Conservation (phyloP, 257 asterid species). For the Nicotiana sylvestris region DNA sequence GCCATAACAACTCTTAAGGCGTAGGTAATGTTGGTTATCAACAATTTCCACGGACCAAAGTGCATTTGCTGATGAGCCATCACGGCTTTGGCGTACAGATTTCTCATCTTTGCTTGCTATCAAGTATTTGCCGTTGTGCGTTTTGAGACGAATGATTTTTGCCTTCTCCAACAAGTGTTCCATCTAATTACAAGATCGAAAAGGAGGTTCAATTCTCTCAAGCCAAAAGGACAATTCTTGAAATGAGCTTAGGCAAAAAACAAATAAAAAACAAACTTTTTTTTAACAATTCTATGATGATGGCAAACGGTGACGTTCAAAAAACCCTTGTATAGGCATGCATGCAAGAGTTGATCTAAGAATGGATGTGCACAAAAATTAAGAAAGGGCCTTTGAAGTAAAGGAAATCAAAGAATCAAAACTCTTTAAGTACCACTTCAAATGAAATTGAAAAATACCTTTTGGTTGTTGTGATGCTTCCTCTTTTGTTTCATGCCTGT, state of each 20-base stretch:
- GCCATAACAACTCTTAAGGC: conserved; percentile 65
- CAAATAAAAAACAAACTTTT: too few relatives aligned
- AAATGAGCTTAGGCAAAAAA: not conserved
- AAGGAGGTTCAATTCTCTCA: not conserved
- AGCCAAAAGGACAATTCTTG: not conserved
- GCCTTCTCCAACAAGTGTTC: conserved; percentile 72
- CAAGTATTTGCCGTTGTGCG: conserved; percentile 68
- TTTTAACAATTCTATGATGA: not conserved
- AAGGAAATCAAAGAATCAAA: too few relatives aligned
- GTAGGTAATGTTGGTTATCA: conserved; percentile 40
- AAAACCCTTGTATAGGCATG: not conserved
- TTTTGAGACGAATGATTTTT: conserved; percentile 54
- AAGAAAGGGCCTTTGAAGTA: not conserved
- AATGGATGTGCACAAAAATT: not conserved
- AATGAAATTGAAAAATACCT: not conserved
- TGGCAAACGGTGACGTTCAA: not conserved
- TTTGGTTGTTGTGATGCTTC: not conserved
- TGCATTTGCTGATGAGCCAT: conserved; percentile 38
- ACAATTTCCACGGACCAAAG: conserved; percentile 74
- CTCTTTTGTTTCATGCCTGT: not conserved
- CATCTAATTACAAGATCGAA: conserved; percentile 23
- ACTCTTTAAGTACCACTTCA: not conserved
- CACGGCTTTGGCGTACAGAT: conserved; percentile 57
- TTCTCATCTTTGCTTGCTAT: conserved; percentile 62
- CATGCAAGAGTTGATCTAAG: not conserved